phyloP scores from a whole-genome alignment of 129 eudicot species.

The Centrapalus pauciflorus region DNA sequence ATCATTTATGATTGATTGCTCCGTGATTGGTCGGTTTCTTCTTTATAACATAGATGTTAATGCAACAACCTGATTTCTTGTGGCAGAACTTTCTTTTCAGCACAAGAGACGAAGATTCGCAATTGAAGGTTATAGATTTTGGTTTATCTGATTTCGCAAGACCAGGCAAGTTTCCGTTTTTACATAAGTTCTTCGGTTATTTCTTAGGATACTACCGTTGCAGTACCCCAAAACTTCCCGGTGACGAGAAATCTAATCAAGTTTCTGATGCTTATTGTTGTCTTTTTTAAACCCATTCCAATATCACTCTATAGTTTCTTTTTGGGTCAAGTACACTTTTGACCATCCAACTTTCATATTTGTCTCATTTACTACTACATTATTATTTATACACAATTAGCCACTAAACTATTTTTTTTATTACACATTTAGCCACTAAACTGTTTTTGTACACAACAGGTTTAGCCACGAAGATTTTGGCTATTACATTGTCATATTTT shows the following conservation, averaged over 20 bases:
- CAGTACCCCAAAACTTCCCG: background rate
- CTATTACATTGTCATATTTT: too few species aligned
- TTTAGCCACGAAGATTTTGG: too few species aligned
- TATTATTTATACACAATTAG: too few species aligned
- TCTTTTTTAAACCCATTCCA: too few species aligned
- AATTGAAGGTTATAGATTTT: constrained; percentile 85
- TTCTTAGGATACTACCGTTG: background rate
- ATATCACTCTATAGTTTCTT: too few species aligned
- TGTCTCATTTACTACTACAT: too few species aligned
- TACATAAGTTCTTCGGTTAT: background rate
- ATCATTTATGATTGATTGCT: background rate
- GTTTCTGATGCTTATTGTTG: too few species aligned
- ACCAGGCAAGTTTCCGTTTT: constrained; percentile 56
- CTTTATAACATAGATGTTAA: background rate
- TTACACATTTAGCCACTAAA: too few species aligned
- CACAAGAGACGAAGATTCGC: constrained; percentile 76
- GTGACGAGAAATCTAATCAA: background rate
- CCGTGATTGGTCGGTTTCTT: background rate
- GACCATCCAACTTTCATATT: too few species aligned
- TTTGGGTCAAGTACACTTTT: too few species aligned
- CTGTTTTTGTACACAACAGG: too few species aligned
- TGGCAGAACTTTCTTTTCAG: constrained; percentile 95
- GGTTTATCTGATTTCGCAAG: constrained; percentile 87
- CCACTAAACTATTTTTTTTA: too few species aligned
- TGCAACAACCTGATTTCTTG: constrained; percentile 9